Percentiles rank a stretch among this genome's conserved stretches.
These are phyloP conservation scores for Trichosporon inkin DNA, from an alignment of 1,284 basidiomycete genomes.

Conservation along the genomic window DNA sequence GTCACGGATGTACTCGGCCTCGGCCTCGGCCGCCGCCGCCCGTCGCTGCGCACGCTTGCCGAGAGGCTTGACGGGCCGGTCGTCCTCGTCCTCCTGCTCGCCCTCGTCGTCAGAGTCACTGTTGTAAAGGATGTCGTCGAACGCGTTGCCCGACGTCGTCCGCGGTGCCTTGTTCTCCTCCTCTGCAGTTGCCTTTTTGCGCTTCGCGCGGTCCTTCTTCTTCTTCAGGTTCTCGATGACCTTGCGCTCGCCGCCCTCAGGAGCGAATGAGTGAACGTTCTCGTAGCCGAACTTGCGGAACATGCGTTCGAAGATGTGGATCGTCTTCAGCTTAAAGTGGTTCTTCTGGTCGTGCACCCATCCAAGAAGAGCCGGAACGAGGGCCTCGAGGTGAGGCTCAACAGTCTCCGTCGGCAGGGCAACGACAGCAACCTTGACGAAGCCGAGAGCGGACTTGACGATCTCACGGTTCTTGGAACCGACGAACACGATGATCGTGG, in stretches of 20 bases:
- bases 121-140: constrained; percentile 92
- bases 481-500: constrained; percentile 84
- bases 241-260: constrained; percentile 61
- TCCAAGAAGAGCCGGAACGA: constrained; percentile 79
- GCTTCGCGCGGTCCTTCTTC: constrained; percentile 83
- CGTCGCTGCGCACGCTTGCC: constrained; percentile 32
- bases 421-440: constrained; percentile 89
- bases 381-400: constrained; percentile 65
- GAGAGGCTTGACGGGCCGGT: constrained; percentile 36
- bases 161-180: constrained; percentile 54
- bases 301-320: constrained; percentile 95
- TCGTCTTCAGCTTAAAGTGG: constrained; percentile 95
- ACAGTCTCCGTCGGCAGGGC: constrained; percentile 69
- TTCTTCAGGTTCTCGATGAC: constrained; percentile 88
- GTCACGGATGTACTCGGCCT: constrained; percentile 61
- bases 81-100: constrained; percentile 62
- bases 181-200: constrained; percentile 59
- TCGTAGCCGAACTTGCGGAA: constrained; percentile 86
- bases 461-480: constrained; percentile 94
- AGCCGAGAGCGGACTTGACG: constrained; percentile 92
- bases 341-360: constrained; percentile 99
- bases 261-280: constrained; percentile 60
- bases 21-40: constrained; percentile 26
- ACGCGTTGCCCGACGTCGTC: constrained; percentile 68
- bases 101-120: constrained; percentile 80